These are phyloP conservation scores for Epichloe typhina DNA, from an alignment of 2,329 filamentous ascomycete species.

Conservation along the genomic window DNA sequence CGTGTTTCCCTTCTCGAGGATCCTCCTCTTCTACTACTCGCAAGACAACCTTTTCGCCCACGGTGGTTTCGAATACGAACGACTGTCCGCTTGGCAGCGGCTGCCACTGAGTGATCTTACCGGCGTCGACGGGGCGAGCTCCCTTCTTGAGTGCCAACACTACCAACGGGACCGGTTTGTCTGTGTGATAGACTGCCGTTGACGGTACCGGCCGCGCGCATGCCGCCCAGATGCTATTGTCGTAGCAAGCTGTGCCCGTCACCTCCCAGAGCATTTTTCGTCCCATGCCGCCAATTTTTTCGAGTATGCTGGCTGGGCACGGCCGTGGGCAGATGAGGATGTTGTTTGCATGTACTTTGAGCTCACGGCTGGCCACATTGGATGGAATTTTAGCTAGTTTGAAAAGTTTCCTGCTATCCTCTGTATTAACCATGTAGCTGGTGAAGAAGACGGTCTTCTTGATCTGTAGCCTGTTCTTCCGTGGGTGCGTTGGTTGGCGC, in stretches of 20 bases:
- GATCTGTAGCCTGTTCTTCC: conserved; percentile 47
- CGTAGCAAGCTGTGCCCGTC: conserved; percentile 57
- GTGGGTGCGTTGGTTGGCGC: conserved; percentile 20
- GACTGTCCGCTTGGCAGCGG: conserved; percentile 57
- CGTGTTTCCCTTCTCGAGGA: conserved; percentile 46
- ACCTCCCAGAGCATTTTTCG: conserved; percentile 76
- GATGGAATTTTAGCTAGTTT: conserved; percentile 53
- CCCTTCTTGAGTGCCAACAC: conserved; percentile 70
- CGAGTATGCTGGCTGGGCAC: conserved; percentile 56
- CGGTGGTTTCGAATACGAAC: conserved; percentile 67
- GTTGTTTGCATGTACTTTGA: conserved; percentile 76
- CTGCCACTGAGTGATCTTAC: conserved; percentile 73
- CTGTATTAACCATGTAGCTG: conserved; percentile 67
- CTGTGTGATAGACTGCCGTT: conserved; percentile 58
- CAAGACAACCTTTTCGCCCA: conserved; percentile 76
- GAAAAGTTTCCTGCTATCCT: conserved; percentile 60
- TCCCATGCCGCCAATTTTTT: conserved; percentile 78
- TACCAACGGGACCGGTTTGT: conserved; percentile 65
- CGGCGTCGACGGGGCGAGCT: conserved; percentile 65
- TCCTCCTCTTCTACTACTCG: conserved; percentile 71
- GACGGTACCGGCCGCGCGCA: conserved; percentile 59
- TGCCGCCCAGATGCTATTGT: conserved; percentile 81
- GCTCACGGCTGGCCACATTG: conserved; percentile 51
- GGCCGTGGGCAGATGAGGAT: conserved; percentile 79
- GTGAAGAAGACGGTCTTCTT: conserved; percentile 86